Conservation (phyloP, 768 basidiomycete species). For the Boletus subcaerulescens region DNA sequence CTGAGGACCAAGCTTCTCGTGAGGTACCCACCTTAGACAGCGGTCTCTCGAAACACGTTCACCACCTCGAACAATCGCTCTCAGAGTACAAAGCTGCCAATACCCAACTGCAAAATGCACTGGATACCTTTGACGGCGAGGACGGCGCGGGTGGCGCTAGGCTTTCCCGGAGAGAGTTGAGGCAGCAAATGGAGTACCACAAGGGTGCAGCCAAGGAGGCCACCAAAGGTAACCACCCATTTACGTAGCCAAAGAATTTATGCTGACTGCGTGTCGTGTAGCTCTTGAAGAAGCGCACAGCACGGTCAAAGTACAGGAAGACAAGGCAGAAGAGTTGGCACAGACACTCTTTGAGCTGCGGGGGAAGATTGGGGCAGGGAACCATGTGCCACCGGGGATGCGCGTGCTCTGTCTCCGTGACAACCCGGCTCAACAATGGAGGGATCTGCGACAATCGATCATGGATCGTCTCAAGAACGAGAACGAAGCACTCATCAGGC, state of each 20-base stretch:
- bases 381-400: slow-evolving; percentile 68
- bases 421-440: slow-evolving; percentile 84
- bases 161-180: slow-evolving; percentile 37
- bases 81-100: slow-evolving; percentile 54
- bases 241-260: not conserved
- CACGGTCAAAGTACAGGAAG: slow-evolving; percentile 38
- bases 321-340: slow-evolving; percentile 67
- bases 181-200: slow-evolving; percentile 37
- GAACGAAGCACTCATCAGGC: slow-evolving; percentile 75
- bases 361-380: slow-evolving; percentile 72
- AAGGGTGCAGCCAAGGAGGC: slow-evolving; percentile 36
- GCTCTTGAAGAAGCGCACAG: slow-evolving; percentile 43
- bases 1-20: slow-evolving; percentile 47
- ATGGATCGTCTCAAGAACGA: slow-evolving; percentile 77
- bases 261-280: slow-evolving; percentile 21
- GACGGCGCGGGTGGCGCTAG: slow-evolving; percentile 17
- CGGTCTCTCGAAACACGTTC: slow-evolving; percentile 42
- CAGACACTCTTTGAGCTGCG: slow-evolving; percentile 75
- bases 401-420: slow-evolving; percentile 67
- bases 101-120: slow-evolving; percentile 41
- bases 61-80: slow-evolving; percentile 54
- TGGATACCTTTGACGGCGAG: slow-evolving; percentile 45
- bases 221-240: slow-evolving; percentile 37
- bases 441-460: slow-evolving; percentile 67
- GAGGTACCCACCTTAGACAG: slow-evolving; percentile 26